phyloP scores from a whole-genome alignment of 768 basidiomycete genomes.

The Lentinula aciculospora region DNA sequence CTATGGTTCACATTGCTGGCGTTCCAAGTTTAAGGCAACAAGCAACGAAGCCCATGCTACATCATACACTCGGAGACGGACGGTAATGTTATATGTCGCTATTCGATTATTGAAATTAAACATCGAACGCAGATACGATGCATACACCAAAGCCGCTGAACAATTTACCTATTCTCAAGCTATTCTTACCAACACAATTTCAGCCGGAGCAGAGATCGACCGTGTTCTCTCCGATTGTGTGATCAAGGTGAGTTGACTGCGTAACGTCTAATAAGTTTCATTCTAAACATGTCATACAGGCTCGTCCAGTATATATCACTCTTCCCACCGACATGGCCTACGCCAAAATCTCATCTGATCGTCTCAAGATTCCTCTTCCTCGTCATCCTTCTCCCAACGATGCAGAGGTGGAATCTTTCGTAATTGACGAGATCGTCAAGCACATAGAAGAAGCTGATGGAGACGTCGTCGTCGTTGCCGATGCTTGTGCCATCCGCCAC shows the following conservation, averaged over 20 bases:
- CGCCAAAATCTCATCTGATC: slow-evolving; percentile 57
- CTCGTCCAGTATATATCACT: slow-evolving; percentile 82
- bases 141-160: slow-evolving; percentile 68
- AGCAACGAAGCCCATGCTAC: slow-evolving; percentile 66
- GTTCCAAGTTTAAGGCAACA: slow-evolving; percentile 73
- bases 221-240: slow-evolving; percentile 69
- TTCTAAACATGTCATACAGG: slow-evolving; percentile 28
- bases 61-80: slow-evolving; percentile 87
- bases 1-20: slow-evolving; percentile 85
- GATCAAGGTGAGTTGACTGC: slow-evolving; percentile 34
- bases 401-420: slow-evolving; percentile 54
- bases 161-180: slow-evolving; percentile 74
- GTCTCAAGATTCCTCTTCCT: slow-evolving; percentile 55
- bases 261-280: background rate
- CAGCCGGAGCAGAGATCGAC: slow-evolving; percentile 72
- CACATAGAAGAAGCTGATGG: slow-evolving; percentile 59
- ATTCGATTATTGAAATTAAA: background rate
- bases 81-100: slow-evolving; percentile 29
- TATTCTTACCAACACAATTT: slow-evolving; percentile 41
- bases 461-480: slow-evolving; percentile 72
- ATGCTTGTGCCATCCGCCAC: slow-evolving; percentile 77
- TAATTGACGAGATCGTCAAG: slow-evolving; percentile 66
- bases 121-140: slow-evolving; percentile 57
- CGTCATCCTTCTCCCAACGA: slow-evolving; percentile 47
- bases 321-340: slow-evolving; percentile 81